phyloP scores from a whole-genome alignment of 208 protist genomes.

The Trypanosoma congolense region DNA sequence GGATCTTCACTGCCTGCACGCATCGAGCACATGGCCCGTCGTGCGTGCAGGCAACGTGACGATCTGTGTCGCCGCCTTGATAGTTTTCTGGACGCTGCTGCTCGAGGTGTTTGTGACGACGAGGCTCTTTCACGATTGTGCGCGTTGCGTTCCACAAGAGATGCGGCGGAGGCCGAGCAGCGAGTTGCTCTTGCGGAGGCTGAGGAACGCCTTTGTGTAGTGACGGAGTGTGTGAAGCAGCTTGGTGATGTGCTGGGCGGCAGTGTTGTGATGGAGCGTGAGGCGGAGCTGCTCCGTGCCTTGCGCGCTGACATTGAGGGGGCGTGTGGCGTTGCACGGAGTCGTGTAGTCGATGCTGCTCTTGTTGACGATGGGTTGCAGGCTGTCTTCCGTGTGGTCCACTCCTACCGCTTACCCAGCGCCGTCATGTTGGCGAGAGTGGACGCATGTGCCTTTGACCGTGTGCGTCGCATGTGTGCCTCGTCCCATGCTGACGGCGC shows the following conservation, averaged over 20 bases:
- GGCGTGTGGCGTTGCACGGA: neutral
- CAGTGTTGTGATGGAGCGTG: neutral
- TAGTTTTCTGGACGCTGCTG: neutral
- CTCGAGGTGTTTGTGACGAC: neutral
- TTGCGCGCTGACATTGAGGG: constrained; percentile 3
- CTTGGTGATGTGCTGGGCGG: neutral
- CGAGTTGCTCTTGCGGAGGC: neutral
- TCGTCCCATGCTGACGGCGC: neutral
- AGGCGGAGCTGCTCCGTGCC: constrained; percentile 5
- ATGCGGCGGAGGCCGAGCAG: constrained; percentile 1
- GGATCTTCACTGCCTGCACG: neutral
- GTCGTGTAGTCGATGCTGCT: constrained; percentile 2
- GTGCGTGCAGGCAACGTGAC: neutral
- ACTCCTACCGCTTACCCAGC: neutral
- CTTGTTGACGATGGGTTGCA: neutral
- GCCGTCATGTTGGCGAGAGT: constrained; percentile 1
- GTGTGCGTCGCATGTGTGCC: constrained; percentile 12
- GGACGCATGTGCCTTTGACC: constrained; percentile 9
- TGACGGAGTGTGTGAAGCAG: neutral
- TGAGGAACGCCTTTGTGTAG: constrained; percentile 2
- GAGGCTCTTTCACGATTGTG: neutral
- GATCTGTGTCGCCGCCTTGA: neutral
- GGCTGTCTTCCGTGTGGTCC: neutral
- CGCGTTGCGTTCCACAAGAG: constrained; percentile 2
- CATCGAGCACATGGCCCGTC: neutral